Evolutionary conservation across 1,284 basidiomycete species (phyloP).

Genomic region (Puccinia sorghi): DNA sequence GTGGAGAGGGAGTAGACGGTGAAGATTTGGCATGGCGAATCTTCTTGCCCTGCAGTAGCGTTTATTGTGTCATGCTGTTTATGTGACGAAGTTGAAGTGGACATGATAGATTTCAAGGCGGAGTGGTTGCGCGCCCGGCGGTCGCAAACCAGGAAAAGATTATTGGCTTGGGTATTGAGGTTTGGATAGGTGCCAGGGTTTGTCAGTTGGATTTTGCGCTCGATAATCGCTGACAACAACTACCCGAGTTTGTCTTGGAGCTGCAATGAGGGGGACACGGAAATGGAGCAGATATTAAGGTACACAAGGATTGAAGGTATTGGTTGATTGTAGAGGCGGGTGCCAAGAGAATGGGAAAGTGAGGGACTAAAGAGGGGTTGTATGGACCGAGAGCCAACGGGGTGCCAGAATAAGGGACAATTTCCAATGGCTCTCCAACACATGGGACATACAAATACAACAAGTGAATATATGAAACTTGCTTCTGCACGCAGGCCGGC

Average conservation of each 20-base stretch:
- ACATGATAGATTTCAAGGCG: not conserved
- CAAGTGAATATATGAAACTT: too few species aligned
- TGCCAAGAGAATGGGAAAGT: not conserved
- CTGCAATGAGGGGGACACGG: not conserved
- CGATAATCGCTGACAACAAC: not conserved
- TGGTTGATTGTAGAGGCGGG: not conserved
- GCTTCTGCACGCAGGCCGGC: not conserved
- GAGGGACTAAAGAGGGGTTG: not conserved
- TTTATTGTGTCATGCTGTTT: not conserved
- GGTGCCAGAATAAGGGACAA: not conserved
- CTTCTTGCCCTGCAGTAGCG: not conserved
- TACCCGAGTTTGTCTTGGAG: not conserved
- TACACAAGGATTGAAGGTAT: too few species aligned
- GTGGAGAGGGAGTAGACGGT: slow-evolving; percentile 3
- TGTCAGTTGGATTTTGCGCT: not conserved
- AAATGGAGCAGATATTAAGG: not conserved
- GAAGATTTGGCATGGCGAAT: not conserved
- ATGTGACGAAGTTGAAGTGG: not conserved
- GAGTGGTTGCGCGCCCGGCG: not conserved
- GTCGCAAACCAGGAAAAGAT: not conserved
- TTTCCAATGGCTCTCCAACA: too few species aligned
- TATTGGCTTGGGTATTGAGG: not conserved
- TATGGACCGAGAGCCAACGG: not conserved
- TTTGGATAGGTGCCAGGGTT: not conserved
- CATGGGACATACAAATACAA: too few species aligned